phyloP scores from a whole-genome alignment of 2,329 filamentous ascomycete species.

The Cladosporium sp. region DNA sequence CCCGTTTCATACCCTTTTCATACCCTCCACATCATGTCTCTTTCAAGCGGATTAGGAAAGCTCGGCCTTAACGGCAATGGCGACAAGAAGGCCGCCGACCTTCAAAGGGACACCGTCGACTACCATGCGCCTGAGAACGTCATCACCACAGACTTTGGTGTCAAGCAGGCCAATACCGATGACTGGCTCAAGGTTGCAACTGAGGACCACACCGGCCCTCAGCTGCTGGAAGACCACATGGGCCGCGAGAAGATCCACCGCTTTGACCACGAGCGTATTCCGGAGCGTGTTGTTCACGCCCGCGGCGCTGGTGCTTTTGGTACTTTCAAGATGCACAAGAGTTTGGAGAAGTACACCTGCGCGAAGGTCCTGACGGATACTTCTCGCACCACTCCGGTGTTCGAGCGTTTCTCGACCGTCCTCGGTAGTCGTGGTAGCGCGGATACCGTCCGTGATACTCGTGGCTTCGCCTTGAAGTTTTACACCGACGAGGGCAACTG shows the following conservation, averaged over 20 bases:
- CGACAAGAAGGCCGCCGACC: slow-evolving; percentile 55
- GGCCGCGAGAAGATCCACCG: slow-evolving; percentile 70
- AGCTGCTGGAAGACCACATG: slow-evolving; percentile 66
- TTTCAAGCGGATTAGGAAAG: slow-evolving; percentile 25
- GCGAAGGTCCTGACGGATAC: slow-evolving; percentile 65
- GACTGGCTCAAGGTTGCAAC: slow-evolving; percentile 67
- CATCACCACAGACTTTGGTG: slow-evolving; percentile 73
- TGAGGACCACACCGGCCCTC: slow-evolving; percentile 60
- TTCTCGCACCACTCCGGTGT: slow-evolving; percentile 60
- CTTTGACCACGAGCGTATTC: slow-evolving; percentile 71
- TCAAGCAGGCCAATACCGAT: slow-evolving; percentile 68
- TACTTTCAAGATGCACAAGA: slow-evolving; percentile 61
- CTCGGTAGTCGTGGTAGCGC: slow-evolving; percentile 70
- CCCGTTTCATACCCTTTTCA: background rate
- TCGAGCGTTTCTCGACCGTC: slow-evolving; percentile 74
- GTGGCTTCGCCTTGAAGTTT: slow-evolving; percentile 73
- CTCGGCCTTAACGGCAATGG: slow-evolving; percentile 30
- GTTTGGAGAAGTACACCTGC: slow-evolving; percentile 56
- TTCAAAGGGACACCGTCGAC: slow-evolving; percentile 56
- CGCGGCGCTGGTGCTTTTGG: slow-evolving; percentile 61
- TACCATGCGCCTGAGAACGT: slow-evolving; percentile 50
- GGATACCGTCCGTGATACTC: slow-evolving; percentile 77
- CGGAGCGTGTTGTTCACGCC: slow-evolving; percentile 64
- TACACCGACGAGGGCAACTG: slow-evolving; percentile 70
- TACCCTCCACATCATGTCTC: background rate